Evolutionary conservation across 169 alveolate genomes (phyloP).

Genomic region (Toxoplasma gondii): DNA sequence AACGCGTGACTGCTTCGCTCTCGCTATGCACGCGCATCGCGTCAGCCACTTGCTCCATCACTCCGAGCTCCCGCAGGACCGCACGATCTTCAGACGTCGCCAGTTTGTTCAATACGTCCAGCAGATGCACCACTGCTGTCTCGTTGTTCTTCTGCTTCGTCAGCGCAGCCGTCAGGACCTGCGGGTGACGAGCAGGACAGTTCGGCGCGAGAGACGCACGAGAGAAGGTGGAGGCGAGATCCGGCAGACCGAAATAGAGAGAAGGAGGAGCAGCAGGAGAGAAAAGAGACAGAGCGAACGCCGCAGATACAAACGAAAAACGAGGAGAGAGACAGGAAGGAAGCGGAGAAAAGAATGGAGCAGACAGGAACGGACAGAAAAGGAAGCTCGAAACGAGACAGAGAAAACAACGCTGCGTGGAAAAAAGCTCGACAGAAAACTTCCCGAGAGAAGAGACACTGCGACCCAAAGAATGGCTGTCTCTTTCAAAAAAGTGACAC

Average conservation of each 20-base stretch:
- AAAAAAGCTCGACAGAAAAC: too few species aligned
- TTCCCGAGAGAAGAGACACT: background rate
- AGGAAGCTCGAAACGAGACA: too few species aligned
- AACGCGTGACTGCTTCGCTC: conserved; percentile 78
- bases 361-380: too few species aligned
- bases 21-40: conserved; percentile 86
- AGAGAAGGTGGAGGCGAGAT: background rate
- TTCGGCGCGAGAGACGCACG: background rate
- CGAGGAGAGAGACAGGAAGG: background rate
- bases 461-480: background rate
- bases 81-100: conserved; percentile 66
- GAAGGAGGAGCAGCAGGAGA: background rate
- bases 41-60: conserved; percentile 85
- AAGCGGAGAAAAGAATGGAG: background rate
- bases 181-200: background rate
- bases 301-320: background rate
- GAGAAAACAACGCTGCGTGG: too few species aligned
- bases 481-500: too few species aligned
- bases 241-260: background rate
- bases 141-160: conserved; percentile 67
- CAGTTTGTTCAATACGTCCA: conserved; percentile 53
- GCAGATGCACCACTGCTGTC: conserved; percentile 43
- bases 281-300: background rate
- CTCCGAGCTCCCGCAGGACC: conserved; percentile 74
- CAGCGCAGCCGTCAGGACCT: conserved; percentile 62